Base-by-base conservation (phyloP, 768 basidiomycete species). In the Lactarius sp. region DNA sequence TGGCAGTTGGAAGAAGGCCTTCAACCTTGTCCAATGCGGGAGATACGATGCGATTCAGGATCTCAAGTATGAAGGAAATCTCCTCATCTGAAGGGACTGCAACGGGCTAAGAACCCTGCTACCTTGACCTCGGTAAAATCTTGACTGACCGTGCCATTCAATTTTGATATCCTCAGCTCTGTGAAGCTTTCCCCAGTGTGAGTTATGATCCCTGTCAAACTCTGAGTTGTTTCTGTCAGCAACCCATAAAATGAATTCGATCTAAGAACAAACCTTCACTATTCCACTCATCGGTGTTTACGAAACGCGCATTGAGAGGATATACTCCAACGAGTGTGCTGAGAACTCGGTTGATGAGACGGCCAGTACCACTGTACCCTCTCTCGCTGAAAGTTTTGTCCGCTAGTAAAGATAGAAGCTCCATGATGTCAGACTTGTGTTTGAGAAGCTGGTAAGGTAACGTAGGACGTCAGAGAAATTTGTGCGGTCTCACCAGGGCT, bases 311-410 rank as follows among this genome's bases (percentile, higher is more conserved):
- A 65, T 94, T 90, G 61, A 83, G 70, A 14, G 91, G 86, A 73
- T 93, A 95, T 41, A 88, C 80, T 2, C 86, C 81, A 12, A 85
- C 86, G 47, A 96, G 71, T 0, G 91, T 88, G 69, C 85, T 83
- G 59, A 98, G 74, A 18, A 91, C 78, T 27, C 90, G 83, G 27
- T 86, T 84, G 55, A 96, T 79, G 56, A 98, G 73, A 47, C 88
- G 83, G 1, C 90, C 92, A 10, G 87, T 86, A 56, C 87, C 84
- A 36, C 83, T 85, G 73, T 92, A 98, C 10, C 93, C 92, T 62
- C 94, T 85, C 77, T 98, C 94, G 67, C 85, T 88, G 76, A 89
- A 88, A 7, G 90, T 88, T 70, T 86, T 88, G 47, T 92, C 87
- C 18, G 89, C 78, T 18, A 96, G 81, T 51, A 88, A 74, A 0